Base-by-base conservation (phyloP, 768 basidiomycete species). In the Amanita jacksonii region DNA sequence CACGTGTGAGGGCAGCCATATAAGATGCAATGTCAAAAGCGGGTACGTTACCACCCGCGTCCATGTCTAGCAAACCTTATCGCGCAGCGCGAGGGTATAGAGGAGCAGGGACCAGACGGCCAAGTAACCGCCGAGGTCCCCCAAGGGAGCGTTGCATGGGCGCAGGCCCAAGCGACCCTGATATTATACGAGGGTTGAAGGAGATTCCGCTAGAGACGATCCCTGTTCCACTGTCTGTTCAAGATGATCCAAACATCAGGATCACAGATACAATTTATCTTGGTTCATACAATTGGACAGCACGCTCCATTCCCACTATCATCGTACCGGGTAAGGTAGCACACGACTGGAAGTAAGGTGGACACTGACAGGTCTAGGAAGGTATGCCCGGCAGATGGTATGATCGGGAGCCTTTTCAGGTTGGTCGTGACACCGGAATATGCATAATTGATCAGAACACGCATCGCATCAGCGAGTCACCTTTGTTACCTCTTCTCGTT, bases 371-470 rank as follows among this genome's bases (percentile, higher is more conserved):
- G 20, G 20, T 40, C 10, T 19, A 15, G 12, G 47, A 84, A 80
- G 80, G 0, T 76, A 74, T 0, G 80, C 82, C 0, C 68, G 71
- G 15, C 58, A 70, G 42, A 84, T 81, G 82, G 62, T 22, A 55
- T 3, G 65, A 73, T 49, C 62, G 62, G 19, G 52, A 67, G 5
- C 81, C 83, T 1, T 76, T 68, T 51, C 66, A 57, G 5, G 76
- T 85, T 10, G 65, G 68, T 3, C 66, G 64, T 9, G 85, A 86
- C 53, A 58, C 54, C 4, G 79, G 77, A 0, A 24, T 64, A 8
- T 56, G 61, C 22, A 72, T 70, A 49, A 55, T 70, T 15, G 78
- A 87, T 57, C 79, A 81, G 48, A 77, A 85, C 57, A 71, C 66
- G 16, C 70, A 64, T 51, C 58, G 66, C n/a, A 59, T 65, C 52